Base-by-base conservation (phyloP, 1,284 basidiomycete species). In the Agroathelia rolfsii region DNA sequence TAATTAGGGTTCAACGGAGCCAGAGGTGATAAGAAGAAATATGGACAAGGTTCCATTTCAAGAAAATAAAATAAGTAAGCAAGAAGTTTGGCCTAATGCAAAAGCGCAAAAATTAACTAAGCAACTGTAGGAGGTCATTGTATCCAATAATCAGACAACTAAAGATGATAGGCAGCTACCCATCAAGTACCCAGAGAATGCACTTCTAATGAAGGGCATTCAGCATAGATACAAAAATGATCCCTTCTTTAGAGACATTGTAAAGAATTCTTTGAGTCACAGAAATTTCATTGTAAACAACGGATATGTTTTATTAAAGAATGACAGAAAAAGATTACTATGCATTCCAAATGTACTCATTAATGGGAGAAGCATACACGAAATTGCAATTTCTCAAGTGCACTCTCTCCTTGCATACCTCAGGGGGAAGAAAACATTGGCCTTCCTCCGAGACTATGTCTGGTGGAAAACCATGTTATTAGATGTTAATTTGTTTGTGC, bases 361-460 rank as follows among this genome's bases (percentile, higher is more conserved):
- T 1, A 13, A 42, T 1, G 38, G 39, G 0, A 14, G 48, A 16
- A 49, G 41, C 15, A 36, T 46, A 1, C 27, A 47, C 1, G 58
- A 61, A 33, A 45, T 59, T 0, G 24, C 62, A 0, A 57, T 61
- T 6, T 32, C 43, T 0, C 51, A 55, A 31, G 52, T 46, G 5
- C 56, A 59, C 32, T 56, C 48, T 1, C n/a, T 55, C 4, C 35
- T 57, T 8, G 56, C 54, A 0, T 54, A 64, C 36, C 38, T 59
- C 0, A 55, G 58, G 0, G 19, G 42, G 7, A n/a, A 13, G 2
- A 62, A 61, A 36, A 61, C 58, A 0, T 19, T 55, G 4, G 17
- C 26, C 5, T 51, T 49, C 28, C 37, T 61, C 39, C 27, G 49
- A 6, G 46, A 50, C 5, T 34, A 52, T 10, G 51, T 58, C 3